Evolutionary conservation across 352 stramenopile genomes (phyloP).

Genomic region (Peronospora farinosa): DNA sequence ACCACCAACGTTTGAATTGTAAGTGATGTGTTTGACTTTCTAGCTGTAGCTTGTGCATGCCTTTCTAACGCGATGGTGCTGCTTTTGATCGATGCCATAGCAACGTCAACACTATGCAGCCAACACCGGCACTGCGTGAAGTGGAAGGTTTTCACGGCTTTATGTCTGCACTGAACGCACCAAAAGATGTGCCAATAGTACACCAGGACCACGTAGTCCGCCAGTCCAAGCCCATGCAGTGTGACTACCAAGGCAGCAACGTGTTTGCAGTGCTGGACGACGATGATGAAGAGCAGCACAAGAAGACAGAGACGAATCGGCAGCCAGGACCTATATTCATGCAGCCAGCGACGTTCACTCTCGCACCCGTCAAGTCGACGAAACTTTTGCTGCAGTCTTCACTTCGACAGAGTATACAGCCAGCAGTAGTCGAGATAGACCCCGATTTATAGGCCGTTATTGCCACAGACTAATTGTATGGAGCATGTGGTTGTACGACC

Average conservation of each 20-base stretch:
- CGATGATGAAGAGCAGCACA: conserved; percentile 35
- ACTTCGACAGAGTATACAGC: conserved; percentile 17
- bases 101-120: conserved; percentile 23
- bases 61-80: background rate
- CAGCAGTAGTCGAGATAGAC: conserved; percentile 35
- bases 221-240: conserved; percentile 28
- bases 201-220: conserved; percentile 21
- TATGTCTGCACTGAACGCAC: conserved; percentile 47
- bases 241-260: conserved; percentile 39
- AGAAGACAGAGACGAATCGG: conserved; percentile 1
- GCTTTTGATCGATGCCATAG: conserved; percentile 5
- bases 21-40: conserved; percentile 10
- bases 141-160: conserved; percentile 70
- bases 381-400: conserved; percentile 22
- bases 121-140: conserved; percentile 23
- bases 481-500: background rate
- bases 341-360: conserved; percentile 68
- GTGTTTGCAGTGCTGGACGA: conserved; percentile 60
- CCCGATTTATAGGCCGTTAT: conserved; percentile 42
- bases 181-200: conserved; percentile 30
- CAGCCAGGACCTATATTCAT: conserved; percentile 34
- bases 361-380: conserved; percentile 22
- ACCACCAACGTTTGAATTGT: conserved; percentile 70
- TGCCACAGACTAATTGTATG: background rate
- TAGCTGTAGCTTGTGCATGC: background rate